Conservation (phyloP, 495 filamentous ascomycete genomes). For the Trichoderma orchidacearum region DNA sequence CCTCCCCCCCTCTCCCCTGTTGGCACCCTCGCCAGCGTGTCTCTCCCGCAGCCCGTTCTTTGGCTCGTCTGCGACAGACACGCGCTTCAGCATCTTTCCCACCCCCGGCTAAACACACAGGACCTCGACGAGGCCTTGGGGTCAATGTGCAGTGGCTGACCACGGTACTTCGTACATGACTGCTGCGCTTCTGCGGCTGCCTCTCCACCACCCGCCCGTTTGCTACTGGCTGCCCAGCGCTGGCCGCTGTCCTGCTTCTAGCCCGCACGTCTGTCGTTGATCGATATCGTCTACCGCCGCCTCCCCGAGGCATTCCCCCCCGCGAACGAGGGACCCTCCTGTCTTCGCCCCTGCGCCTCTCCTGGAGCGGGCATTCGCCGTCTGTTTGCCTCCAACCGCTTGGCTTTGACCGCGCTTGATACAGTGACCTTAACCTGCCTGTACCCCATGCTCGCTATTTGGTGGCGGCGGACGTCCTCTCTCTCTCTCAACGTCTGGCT, state of each 20-base stretch:
- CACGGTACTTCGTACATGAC: not conserved
- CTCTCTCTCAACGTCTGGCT: not conserved
- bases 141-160: not conserved
- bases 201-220: not conserved
- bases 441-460: no score
- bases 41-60: not conserved
- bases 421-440: no score
- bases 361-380: not conserved
- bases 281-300: not conserved
- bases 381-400: not conserved
- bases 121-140: not conserved
- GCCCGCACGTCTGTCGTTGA: not conserved
- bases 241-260: not conserved
- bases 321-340: not conserved
- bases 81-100: not conserved
- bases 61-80: conserved; percentile 1
- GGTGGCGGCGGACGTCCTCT: no score
- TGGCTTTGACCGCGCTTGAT: no score
- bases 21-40: not conserved
- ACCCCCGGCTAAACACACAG: not conserved
- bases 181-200: not conserved
- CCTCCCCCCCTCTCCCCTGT: no score
- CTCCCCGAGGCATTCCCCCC: not conserved
- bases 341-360: not conserved
- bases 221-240: not conserved